These are phyloP conservation scores for Fusarium haematococcum DNA, from an alignment of 2,329 filamentous ascomycete species.

Conservation along the genomic window DNA sequence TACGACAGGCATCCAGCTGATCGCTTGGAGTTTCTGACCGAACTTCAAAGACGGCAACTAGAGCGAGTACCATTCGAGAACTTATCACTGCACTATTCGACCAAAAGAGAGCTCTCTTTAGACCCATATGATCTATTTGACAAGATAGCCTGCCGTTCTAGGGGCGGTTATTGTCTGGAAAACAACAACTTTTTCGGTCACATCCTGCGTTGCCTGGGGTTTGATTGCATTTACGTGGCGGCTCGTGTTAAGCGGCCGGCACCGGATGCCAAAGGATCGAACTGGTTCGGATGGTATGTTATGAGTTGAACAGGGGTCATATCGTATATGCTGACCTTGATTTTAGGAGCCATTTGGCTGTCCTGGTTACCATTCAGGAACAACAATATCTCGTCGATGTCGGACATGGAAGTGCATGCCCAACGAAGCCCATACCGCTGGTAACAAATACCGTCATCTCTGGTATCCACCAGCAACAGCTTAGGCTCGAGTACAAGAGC, in stretches of 20 bases:
- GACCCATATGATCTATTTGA: slow-evolving; percentile 6
- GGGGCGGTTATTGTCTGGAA: slow-evolving; percentile 24
- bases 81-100: slow-evolving; percentile 20
- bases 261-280: not conserved
- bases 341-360: slow-evolving; percentile 6
- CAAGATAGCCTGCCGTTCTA: slow-evolving; percentile 3
- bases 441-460: not conserved
- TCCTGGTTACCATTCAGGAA: slow-evolving; percentile 6
- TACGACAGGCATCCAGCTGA: not conserved
- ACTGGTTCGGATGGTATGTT: slow-evolving; percentile 16
- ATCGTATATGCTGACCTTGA: not conserved
- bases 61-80: slow-evolving; percentile 25
- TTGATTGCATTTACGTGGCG: slow-evolving; percentile 2
- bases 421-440: slow-evolving; percentile 7
- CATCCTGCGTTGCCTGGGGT: slow-evolving; percentile 5
- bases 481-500: slow-evolving; percentile 9
- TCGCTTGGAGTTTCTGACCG: not conserved
- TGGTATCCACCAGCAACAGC: slow-evolving; percentile 7
- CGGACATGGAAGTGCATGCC: slow-evolving; percentile 7
- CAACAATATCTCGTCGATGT: slow-evolving; percentile 14
- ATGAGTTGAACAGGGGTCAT: not conserved
- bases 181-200: slow-evolving; percentile 22
- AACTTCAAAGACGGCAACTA: slow-evolving; percentile 15
- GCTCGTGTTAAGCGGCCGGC: slow-evolving; percentile 2
- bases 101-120: not conserved